These are phyloP conservation scores for Glycine soja DNA, from an alignment of 306 rosid genomes.

Conservation along the genomic window DNA sequence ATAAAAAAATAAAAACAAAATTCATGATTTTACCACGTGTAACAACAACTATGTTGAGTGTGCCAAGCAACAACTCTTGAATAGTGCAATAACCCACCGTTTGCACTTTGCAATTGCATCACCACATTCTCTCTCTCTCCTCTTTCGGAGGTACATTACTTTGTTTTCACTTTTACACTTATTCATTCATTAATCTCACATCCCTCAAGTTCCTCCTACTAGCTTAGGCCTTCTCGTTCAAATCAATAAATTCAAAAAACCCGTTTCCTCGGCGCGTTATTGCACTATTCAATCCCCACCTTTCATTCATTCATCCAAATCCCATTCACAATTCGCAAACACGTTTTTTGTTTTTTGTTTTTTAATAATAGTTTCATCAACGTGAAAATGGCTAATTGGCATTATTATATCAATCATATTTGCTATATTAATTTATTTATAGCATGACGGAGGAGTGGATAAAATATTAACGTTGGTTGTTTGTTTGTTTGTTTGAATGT, in stretches of 20 bases:
- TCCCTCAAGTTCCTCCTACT: no score
- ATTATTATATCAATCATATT: no score
- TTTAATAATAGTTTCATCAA: neutral
- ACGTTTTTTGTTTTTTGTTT: no score
- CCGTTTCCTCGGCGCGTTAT: slow-evolving; percentile 39
- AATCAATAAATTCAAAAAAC: neutral
- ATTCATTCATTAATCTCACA: neutral
- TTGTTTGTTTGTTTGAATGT: slow-evolving; percentile 25
- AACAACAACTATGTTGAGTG: no score
- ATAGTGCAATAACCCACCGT: no score
- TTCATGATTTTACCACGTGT: no score
- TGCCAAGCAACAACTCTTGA: no score
- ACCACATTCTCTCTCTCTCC: neutral
- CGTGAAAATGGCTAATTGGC: neutral
- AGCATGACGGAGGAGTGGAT: neutral
- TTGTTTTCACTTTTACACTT: neutral
- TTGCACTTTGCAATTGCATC: neutral
- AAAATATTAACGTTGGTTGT: slow-evolving; percentile 26
- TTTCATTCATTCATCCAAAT: slow-evolving; percentile 3
- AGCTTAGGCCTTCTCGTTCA: neutral
- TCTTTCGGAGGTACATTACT: no score
- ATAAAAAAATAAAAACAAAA: no score
- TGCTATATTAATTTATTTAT: no score
- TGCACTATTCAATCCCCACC: slow-evolving; percentile 31
- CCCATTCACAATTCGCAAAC: neutral